A percentile compares a stretch with the other conserved stretches of the same genome.
These are phyloP conservation scores for apple (Malus domestica) DNA, from an alignment of 306 rosid genomes.

Conservation along the genomic window DNA sequence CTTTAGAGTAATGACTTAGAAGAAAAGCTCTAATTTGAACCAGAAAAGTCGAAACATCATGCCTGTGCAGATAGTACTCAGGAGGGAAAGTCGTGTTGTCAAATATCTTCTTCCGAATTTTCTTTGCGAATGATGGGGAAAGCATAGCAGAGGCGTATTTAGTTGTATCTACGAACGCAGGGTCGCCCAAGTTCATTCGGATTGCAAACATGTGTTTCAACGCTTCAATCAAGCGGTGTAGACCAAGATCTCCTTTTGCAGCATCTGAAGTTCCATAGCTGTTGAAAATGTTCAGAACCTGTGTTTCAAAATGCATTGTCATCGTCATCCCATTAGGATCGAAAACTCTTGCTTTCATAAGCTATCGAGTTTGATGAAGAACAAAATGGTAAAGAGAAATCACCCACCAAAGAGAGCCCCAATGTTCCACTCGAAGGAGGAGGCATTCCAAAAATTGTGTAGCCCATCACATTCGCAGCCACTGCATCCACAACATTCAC, in stretches of 20 bases:
- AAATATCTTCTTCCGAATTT: conserved; percentile 46
- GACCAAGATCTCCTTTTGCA: conserved; percentile 62
- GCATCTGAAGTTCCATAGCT: conserved; percentile 59
- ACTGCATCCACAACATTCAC: conserved; percentile 54
- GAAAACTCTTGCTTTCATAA: neutral
- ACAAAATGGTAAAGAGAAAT: neutral
- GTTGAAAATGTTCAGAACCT: conserved; percentile 67
- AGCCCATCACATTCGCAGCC: conserved; percentile 54
- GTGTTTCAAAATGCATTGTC: conserved; percentile 15
- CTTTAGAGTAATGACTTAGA: neutral
- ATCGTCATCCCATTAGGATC: neutral
- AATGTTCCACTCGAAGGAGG: conserved; percentile 95
- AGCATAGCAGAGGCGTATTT: conserved; percentile 49
- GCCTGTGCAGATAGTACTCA: conserved; percentile 71
- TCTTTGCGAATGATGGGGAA: conserved; percentile 60
- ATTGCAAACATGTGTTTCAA: conserved; percentile 65
- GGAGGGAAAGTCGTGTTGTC: conserved; percentile 89
- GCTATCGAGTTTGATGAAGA: neutral
- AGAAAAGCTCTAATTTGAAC: conserved; percentile 14
- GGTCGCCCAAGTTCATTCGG: conserved; percentile 94
- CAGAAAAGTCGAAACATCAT: neutral
- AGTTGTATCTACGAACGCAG: conserved; percentile 46
- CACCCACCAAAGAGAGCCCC: conserved; percentile 59
- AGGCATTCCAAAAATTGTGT: conserved; percentile 79
- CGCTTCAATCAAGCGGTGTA: conserved; percentile 81